These are phyloP conservation scores for Bjerkandera adusta DNA, from an alignment of 1,284 basidiomycete genomes.

Conservation along the genomic window DNA sequence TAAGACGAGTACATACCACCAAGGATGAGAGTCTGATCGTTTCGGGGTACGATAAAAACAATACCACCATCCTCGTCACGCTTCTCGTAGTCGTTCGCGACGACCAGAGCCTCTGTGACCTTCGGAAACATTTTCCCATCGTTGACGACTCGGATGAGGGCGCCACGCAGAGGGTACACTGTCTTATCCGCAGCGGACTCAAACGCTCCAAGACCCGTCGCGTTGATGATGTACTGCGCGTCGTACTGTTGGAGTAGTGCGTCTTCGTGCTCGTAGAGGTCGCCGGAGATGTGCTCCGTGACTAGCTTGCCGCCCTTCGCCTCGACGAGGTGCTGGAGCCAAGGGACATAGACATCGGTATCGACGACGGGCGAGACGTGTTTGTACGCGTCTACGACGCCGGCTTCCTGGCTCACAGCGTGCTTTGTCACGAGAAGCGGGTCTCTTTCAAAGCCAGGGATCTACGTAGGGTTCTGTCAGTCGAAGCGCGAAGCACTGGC, in stretches of 20 bases:
- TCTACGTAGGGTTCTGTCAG: constrained; percentile 7
- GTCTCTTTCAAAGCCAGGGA: constrained; percentile 32
- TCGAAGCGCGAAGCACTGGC: not conserved
- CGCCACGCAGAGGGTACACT: constrained; percentile 37
- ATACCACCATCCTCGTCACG: constrained; percentile 20
- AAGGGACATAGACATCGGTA: constrained; percentile 34
- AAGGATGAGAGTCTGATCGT: constrained; percentile 18
- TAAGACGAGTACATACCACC: constrained; percentile 11
- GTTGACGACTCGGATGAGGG: constrained; percentile 36
- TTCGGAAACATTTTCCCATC: constrained; percentile 36
- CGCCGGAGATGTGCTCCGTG: constrained; percentile 28
- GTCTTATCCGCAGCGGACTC: constrained; percentile 32
- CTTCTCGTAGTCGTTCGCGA: constrained; percentile 20
- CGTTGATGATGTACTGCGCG: constrained; percentile 34
- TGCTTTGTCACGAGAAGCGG: constrained; percentile 21
- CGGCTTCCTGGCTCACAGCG: constrained; percentile 29
- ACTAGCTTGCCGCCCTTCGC: constrained; percentile 32
- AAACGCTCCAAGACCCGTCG: constrained; percentile 31
- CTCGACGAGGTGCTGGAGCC: constrained; percentile 29
- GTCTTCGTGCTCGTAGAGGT: constrained; percentile 29
- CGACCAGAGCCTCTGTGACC: constrained; percentile 31
- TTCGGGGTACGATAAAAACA: constrained; percentile 19
- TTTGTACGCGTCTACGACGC: constrained; percentile 36
- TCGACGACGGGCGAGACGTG: constrained; percentile 34
- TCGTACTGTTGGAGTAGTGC: constrained; percentile 28